Evolutionary conservation across 371 early-diverging fungal species (phyloP), one percentile per base, ranked within the genome.

Genomic region (Quaeritorhiza haematococci): DNA sequence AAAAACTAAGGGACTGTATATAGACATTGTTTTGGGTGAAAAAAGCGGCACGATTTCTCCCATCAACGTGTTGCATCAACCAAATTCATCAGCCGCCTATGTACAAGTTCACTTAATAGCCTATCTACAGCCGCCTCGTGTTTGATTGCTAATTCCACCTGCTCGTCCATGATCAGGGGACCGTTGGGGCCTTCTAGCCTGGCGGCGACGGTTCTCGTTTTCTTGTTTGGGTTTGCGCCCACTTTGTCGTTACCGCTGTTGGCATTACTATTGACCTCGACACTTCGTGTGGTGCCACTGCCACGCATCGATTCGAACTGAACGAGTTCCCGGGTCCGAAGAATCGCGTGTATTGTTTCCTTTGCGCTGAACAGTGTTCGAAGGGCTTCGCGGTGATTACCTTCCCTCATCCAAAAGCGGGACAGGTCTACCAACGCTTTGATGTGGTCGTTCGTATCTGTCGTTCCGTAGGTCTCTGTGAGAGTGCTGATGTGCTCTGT

Each of bases 391-490:
- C 59, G 53, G 10, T 21, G 49, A 27, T 61, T 51, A 4, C 55
- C 55, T 15, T 48, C 21, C 32, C 29, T 27, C 2, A 58, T 35
- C 66, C 66, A 66, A 49, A 43, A 60, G 0, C 48, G 52, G 8
- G 66, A 61, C 21, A 61, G 56, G 42, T 62, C 53, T n/a, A 61
- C 50, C 3, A 66, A 38, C 26, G 49, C 42, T 7, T 57, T 51
- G 19, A 58, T 34, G 30, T 61, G 62, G 3, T 53, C 54, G 8
- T 56, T 53, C 6, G 53, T 65, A 17, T 23, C 17, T 3, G 35
- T 2, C 4, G 30, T 45, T 13, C 60, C 60, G 33, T 58, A 21
- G 10, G 46, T 44, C 3, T 53, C 59, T 27, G 33, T 30, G 21
- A 61, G 50, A 44, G 17, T 42, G 49, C 56, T 10, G 32, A 61